Percentiles rank a stretch among this genome's conserved stretches.
Conservation (phyloP, 345 rosid species). For the Salix suchowensis region DNA sequence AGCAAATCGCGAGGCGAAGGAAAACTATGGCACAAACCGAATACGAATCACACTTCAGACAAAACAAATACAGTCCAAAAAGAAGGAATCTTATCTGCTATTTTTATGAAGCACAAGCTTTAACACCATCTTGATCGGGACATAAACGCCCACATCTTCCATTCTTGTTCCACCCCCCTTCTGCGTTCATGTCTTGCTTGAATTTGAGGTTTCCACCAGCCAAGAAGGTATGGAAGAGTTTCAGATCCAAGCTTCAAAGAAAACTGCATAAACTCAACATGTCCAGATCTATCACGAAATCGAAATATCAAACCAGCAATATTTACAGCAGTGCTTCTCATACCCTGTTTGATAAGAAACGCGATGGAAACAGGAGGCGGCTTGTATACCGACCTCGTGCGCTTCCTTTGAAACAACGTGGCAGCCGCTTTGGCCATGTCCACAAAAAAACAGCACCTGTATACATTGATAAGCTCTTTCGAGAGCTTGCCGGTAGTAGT, state of each 20-base stretch:
- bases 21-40: background rate
- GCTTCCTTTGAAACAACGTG: background rate
- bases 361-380: background rate
- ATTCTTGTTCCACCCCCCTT: background rate
- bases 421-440: constrained; percentile 15
- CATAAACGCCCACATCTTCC: background rate
- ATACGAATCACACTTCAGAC: constrained; percentile 19
- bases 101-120: constrained; percentile 6
- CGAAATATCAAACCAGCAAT: background rate
- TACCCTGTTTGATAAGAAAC: background rate
- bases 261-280: constrained; percentile 41
- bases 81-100: background rate
- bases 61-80: background rate
- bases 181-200: constrained; percentile 46
- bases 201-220: constrained; percentile 47
- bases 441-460: constrained; percentile 42
- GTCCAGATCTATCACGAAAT: constrained; percentile 36
- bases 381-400: background rate
- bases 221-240: constrained; percentile 67
- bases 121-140: background rate
- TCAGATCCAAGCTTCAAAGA: constrained; percentile 49
- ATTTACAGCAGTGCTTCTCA: background rate
- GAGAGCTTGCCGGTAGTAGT: constrained; percentile 6
- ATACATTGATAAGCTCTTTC: constrained; percentile 56
- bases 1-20: background rate